Evolutionary conservation across 495 filamentous ascomycete species (phyloP), one percentile per base, ranked within the genome.

Genomic region (Aspergillus ostianus): DNA sequence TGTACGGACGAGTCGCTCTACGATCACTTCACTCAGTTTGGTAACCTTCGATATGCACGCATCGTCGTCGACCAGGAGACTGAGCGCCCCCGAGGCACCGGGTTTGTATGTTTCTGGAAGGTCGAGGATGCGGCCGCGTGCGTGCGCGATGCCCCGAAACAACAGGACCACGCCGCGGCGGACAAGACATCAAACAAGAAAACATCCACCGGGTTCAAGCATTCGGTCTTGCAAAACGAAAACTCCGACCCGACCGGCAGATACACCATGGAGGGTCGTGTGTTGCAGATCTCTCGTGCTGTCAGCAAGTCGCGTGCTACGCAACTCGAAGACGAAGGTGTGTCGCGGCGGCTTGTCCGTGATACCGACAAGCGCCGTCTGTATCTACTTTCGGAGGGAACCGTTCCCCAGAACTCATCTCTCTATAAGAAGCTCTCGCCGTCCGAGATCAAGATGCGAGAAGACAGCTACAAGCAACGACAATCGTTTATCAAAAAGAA

Each of bases 71-170:
- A 99, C 67, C 84, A 76, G 26, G 84, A 86, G 23, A 96, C 90
- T 3, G 91, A 91, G 61, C 85, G 89, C 15, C 91, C 94, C 2
- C 90, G 88, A 44, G 94, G 94, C 27, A 97, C 94, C 4, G 94
- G 90, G 3, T 99, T 99, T 67, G 92, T 96, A 18, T 94, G 90
- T 73, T 98, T 98, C 80, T 89, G 86, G 77, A 87, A 90, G 56
- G 70, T 74, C 49, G 85, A 88, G 18, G 89, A 97, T 70, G 87
- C 84, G 30, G 78, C 82, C 52, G 68, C 79, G 21, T 98, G 95
- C 73, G 71, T 97, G 47, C 83, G 84, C 53, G 80, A 79, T 21
- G 90, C 91, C 3, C 94, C 94, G 3, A 82, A 79, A 20, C 71
- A 76, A 19, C 71, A 74, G 18, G 73, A 83, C 8, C 60, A 73